phyloP scores from a whole-genome alignment of 306 rosid species.

The Erythrophleum fordii region DNA sequence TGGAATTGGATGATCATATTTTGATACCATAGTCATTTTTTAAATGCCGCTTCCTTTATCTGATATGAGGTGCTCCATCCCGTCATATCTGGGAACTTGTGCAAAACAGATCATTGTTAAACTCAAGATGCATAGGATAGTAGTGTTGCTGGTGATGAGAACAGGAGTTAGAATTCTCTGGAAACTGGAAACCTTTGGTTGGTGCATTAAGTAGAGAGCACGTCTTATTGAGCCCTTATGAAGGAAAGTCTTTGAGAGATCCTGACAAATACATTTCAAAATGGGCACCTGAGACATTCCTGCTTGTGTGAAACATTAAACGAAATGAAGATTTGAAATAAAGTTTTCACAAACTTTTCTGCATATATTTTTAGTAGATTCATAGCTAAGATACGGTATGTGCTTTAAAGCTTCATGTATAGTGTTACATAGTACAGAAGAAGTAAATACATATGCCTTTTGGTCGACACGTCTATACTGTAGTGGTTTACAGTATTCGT shows the following conservation, averaged over 20 bases:
- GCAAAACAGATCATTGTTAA: neutral
- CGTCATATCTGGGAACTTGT: neutral
- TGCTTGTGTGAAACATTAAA: neutral
- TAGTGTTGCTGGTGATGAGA: neutral
- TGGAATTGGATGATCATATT: slow-evolving; percentile 30
- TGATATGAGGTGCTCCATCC: neutral
- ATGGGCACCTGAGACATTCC: neutral
- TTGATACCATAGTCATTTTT: neutral
- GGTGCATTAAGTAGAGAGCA: neutral
- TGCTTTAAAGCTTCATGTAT: neutral
- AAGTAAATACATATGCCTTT: neutral
- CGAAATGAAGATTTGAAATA: neutral
- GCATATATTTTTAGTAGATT: neutral
- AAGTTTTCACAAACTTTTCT: neutral
- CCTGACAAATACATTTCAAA: neutral
- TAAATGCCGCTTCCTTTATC: neutral
- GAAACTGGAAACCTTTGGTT: slow-evolving; percentile 1
- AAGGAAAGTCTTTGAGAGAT: neutral
- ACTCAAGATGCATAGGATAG: slow-evolving; percentile 1
- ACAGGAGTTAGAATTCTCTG: slow-evolving; percentile 10
- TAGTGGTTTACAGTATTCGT: too few species aligned
- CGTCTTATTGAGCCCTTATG: neutral
- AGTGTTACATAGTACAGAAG: neutral
- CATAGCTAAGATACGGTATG: neutral
- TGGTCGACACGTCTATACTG: neutral